phyloP scores from a whole-genome alignment of 2,329 filamentous ascomycete species.

The Samsoniella hepiali region DNA sequence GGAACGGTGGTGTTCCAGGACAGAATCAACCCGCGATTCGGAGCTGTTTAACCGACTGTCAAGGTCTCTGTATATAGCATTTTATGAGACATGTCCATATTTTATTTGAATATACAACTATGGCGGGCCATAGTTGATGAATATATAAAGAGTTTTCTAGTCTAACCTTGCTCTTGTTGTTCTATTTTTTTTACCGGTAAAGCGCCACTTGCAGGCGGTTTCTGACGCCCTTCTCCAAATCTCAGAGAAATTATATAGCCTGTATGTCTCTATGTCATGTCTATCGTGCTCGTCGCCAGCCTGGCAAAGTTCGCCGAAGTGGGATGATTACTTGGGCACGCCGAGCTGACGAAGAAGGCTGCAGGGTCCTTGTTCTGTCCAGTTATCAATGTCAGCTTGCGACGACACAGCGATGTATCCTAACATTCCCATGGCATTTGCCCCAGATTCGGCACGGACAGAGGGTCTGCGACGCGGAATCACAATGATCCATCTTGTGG shows the following conservation, averaged over 20 bases:
- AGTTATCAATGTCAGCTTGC: constrained; percentile 15
- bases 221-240: not conserved
- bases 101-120: not conserved
- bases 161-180: not conserved
- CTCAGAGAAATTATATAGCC: no score
- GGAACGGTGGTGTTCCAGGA: constrained; percentile 24
- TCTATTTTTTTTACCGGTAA: not conserved
- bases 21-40: constrained; percentile 24
- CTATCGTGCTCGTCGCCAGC: not conserved
- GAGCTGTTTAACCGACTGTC: not conserved
- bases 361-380: constrained; percentile 5
- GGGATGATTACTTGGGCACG: not conserved
- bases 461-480: constrained; percentile 40
- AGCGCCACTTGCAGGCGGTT: not conserved
- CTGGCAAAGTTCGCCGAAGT: not conserved
- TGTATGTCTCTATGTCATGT: no score
- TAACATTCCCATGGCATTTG: constrained; percentile 47
- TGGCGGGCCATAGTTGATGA: constrained; percentile 10
- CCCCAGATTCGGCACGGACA: constrained; percentile 34
- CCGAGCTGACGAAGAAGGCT: constrained; percentile 7
- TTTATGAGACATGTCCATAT: not conserved
- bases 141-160: not conserved
- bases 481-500: constrained; percentile 43
- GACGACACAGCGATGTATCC: constrained; percentile 28
- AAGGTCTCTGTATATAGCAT: constrained; percentile 3